Evolutionary conservation across 1,139 yeast species (phyloP).

Genomic region (Sugiyamaella sp.): DNA sequence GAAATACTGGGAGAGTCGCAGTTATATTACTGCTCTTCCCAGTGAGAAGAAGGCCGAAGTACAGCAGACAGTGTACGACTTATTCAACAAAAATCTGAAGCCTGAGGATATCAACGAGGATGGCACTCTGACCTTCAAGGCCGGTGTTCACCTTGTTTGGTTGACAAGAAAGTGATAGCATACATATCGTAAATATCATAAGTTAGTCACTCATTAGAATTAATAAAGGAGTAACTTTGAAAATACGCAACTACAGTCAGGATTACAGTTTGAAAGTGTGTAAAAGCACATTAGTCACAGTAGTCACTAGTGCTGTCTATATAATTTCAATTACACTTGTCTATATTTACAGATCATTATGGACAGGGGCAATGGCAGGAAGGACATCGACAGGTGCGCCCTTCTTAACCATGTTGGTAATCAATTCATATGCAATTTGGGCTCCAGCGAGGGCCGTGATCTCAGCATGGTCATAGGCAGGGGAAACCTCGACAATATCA

Average conservation of each 20-base stretch:
- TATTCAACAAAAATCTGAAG: constrained; percentile 30
- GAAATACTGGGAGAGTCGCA: constrained; percentile 60
- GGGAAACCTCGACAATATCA: constrained; percentile 79
- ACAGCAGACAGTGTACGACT: constrained; percentile 41
- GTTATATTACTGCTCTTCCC: constrained; percentile 56
- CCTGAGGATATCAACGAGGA: constrained; percentile 24
- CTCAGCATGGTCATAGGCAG: constrained; percentile 73
- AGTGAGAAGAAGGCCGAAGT: constrained; percentile 46
- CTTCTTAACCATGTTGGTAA: constrained; percentile 36
- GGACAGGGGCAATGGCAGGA: constrained; percentile 14
- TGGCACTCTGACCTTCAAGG: constrained; percentile 21
- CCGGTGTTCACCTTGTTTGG: constrained; percentile 31
- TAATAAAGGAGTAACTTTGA: no score
- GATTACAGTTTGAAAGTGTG: no score
- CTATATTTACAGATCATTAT: constrained; percentile 24
- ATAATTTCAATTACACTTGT: background rate
- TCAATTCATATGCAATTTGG: constrained; percentile 54
- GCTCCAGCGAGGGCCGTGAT: constrained; percentile 78
- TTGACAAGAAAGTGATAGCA: constrained; percentile 14
- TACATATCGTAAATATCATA: constrained; percentile 6
- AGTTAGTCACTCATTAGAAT: no score
- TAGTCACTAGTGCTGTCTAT: background rate
- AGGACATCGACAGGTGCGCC: constrained; percentile 24
- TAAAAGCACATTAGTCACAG: background rate
- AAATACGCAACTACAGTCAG: no score